phyloP scores from a whole-genome alignment of 2,329 filamentous ascomycete species.

The Immersiporthe knoxdaviesiana region DNA sequence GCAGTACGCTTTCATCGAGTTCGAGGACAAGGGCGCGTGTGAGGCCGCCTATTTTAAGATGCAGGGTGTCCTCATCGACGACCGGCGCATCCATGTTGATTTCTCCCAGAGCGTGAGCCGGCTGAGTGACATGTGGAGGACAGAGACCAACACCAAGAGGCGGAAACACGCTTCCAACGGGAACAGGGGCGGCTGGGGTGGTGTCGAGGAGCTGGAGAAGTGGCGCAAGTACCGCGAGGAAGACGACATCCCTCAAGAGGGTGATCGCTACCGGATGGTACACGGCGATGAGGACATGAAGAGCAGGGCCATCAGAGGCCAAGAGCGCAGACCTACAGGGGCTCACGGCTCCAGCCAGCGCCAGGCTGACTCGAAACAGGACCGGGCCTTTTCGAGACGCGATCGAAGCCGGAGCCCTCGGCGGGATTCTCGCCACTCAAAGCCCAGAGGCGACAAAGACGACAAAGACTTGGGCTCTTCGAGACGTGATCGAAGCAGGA shows the following conservation, averaged over 20 bases:
- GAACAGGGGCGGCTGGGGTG: slow-evolving; percentile 80
- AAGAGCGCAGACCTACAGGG: slow-evolving; percentile 2
- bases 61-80: slow-evolving; percentile 95
- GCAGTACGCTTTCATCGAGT: slow-evolving; percentile 98
- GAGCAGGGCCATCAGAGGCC: slow-evolving; percentile 35
- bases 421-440: slow-evolving; percentile 33
- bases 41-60: slow-evolving; percentile 98
- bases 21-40: slow-evolving; percentile 87
- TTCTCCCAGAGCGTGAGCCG: slow-evolving; percentile 95
- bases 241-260: slow-evolving; percentile 43
- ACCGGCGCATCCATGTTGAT: slow-evolving; percentile 96
- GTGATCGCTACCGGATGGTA: slow-evolving; percentile 73
- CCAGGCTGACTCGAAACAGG: slow-evolving; percentile 13
- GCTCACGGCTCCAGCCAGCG: slow-evolving; percentile 12
- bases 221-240: slow-evolving; percentile 83
- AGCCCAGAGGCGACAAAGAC: slow-evolving; percentile 33
- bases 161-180: slow-evolving; percentile 56
- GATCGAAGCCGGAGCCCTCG: slow-evolving; percentile 47
- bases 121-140: slow-evolving; percentile 87
- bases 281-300: slow-evolving; percentile 74
- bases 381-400: slow-evolving; percentile 41
- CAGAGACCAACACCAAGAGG: slow-evolving; percentile 76
- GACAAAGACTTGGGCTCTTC: slow-evolving; percentile 37
- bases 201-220: slow-evolving; percentile 85
- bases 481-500: slow-evolving; percentile 50